These are phyloP conservation scores for Lactuca saligna DNA, from an alignment of 129 eudicot genomes.

Conservation along the genomic window DNA sequence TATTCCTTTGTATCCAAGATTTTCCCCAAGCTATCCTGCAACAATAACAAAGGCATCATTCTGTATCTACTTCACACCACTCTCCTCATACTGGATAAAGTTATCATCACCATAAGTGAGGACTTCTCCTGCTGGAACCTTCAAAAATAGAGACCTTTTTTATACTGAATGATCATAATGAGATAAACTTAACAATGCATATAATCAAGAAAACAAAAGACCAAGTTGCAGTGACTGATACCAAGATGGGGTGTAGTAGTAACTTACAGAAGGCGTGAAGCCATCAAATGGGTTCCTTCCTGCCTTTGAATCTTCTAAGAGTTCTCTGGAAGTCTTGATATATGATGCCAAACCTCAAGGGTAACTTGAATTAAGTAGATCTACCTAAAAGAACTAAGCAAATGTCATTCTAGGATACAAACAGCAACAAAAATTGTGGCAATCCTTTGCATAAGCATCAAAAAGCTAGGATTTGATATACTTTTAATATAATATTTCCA, in stretches of 20 bases:
- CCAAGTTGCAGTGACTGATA: not conserved
- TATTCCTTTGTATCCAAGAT: constrained; percentile 95
- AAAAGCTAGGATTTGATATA: too few species aligned
- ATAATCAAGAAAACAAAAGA: not conserved
- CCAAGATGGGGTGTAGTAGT: constrained; percentile 7
- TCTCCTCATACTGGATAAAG: constrained; percentile 70
- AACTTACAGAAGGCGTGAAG: constrained; percentile 89
- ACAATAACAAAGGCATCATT: constrained; percentile 98
- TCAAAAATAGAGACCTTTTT: constrained; percentile 16
- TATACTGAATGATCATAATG: not conserved
- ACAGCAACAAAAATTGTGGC: too few species aligned
- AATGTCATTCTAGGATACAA: too few species aligned
- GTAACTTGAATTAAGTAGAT: too few species aligned
- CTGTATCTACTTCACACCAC: constrained; percentile 73
- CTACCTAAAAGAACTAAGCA: too few species aligned
- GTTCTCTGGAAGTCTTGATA: constrained; percentile 79
- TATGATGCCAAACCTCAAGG: constrained; percentile 58
- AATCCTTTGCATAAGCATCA: too few species aligned
- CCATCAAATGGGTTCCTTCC: constrained; percentile 99
- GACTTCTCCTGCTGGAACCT: constrained; percentile 93
- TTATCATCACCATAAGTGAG: constrained; percentile 74
- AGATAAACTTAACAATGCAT: not conserved
- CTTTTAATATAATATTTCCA: too few species aligned
- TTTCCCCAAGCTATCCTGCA: constrained; percentile 99
- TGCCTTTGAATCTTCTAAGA: constrained; percentile 85